Evolutionary conservation across 495 filamentous ascomycete species (phyloP), one percentile per base, ranked within the genome.

Genomic region (Neurospora tetrasperma): DNA sequence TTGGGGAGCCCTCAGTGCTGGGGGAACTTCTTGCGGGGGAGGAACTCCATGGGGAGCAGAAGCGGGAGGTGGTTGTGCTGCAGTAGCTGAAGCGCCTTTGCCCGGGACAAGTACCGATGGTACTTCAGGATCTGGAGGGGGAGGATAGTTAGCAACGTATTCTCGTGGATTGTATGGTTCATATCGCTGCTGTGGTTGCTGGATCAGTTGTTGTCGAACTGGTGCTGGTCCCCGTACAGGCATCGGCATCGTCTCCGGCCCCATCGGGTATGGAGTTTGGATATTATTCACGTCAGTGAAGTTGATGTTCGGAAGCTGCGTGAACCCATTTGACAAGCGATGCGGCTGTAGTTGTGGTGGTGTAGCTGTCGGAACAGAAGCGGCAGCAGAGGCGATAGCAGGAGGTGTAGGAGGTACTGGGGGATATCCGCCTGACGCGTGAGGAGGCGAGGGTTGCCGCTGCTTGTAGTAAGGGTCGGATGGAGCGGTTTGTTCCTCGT

Each of bases 381-480:
- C 54, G 18, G 35, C 14, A 66, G 54, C 54, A 62, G 54, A 27
- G 23, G 74, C 72, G 38, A 71, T 73, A 39, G 76, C 73, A 5
- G 73, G 78, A 5, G 70, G 72, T 1, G 80, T 78, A 5, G 80
- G 79, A 62, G 84, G 82, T 75, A 84, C 85, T 27, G 54, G 54
- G 75, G 82, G 86, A 71, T 80, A 84, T 9, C 87, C 87, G 44
- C 86, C 86, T 0, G 86, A 87, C 1, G 86, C 85, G 73, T 83
- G 83, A 66, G 85, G 84, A 31, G 87, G 87, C 0, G 87, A 88
- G 35, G 83, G 80, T 4, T 81, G 70, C 9, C 76, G 83, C 11
- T 78, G 80, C 12, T 80, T 73, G 69, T 83, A 80, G 69, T 82
- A 83, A 23, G 76, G 76, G 9, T 82, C 80, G 42, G 78, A 76